phyloP scores from a whole-genome alignment of 176 grass and related monocot species.

The Bromus sterilis region DNA sequence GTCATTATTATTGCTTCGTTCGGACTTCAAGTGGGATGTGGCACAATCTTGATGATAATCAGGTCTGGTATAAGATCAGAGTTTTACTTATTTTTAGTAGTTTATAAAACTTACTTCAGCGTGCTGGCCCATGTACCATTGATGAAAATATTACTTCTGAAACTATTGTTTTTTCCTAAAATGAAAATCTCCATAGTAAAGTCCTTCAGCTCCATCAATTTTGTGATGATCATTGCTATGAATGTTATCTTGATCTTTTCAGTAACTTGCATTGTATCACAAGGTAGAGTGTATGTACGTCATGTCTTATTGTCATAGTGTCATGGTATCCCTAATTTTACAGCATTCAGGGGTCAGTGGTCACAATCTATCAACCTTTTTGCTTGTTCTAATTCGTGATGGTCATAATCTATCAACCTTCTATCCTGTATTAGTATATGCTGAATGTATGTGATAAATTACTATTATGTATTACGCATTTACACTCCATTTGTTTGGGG shows the following conservation, averaged over 20 bases:
- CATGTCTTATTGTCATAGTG: neutral
- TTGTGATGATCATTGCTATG: neutral
- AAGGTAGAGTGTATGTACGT: neutral
- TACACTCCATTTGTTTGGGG: neutral
- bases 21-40: conserved; percentile 96
- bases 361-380: neutral
- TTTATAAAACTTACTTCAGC: neutral
- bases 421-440: neutral
- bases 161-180: neutral
- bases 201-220: neutral
- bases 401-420: too few species aligned
- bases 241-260: neutral
- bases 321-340: neutral
- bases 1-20: conserved; percentile 97
- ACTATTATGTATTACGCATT: neutral
- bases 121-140: neutral
- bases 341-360: neutral
- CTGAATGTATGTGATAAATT: conserved; percentile 1
- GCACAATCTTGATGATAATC: conserved; percentile 98
- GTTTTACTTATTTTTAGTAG: neutral
- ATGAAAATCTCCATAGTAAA: neutral
- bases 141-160: neutral
- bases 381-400: neutral
- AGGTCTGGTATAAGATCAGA: conserved; percentile 41
- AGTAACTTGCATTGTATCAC: neutral